A percentile compares a stretch with the other conserved stretches of the same genome.
Conservation (phyloP, 2,329 filamentous ascomycete species). For the Aureobasidium sp. region DNA sequence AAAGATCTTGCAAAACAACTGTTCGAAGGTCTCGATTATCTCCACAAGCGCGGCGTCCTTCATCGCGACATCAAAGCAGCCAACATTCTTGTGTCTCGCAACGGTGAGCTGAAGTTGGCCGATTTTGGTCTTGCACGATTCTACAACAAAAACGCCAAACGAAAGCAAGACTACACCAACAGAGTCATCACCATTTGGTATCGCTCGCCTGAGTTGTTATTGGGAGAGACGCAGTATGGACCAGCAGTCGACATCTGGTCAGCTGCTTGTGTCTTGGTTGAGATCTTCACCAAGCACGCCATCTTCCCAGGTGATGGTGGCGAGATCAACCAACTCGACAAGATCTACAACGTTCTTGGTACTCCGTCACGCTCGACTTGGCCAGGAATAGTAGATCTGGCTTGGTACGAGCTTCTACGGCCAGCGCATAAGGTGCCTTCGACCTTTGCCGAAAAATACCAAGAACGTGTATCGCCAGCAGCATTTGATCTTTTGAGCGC, state of each 20-base stretch:
- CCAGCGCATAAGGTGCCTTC: slow-evolving; percentile 66
- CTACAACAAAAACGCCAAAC: slow-evolving; percentile 69
- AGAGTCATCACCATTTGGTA: slow-evolving; percentile 99
- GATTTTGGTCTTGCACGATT: slow-evolving; percentile 96
- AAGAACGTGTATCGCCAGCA: slow-evolving; percentile 65
- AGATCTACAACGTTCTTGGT: slow-evolving; percentile 88
- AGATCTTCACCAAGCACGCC: slow-evolving; percentile 88
- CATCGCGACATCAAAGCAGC: slow-evolving; percentile 98
- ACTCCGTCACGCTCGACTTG: slow-evolving; percentile 80
- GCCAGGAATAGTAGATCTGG: slow-evolving; percentile 87
- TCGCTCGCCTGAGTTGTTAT: slow-evolving; percentile 77
- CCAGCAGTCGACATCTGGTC: slow-evolving; percentile 94
- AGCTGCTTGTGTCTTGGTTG: slow-evolving; percentile 90
- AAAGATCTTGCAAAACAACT: slow-evolving; percentile 90
- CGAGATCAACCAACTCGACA: slow-evolving; percentile 93
- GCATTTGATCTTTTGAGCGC: slow-evolving; percentile 74
- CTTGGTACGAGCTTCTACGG: slow-evolving; percentile 90
- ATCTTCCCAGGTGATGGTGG: slow-evolving; percentile 93
- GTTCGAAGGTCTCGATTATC: slow-evolving; percentile 88
- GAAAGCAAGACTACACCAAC: slow-evolving; percentile 93
- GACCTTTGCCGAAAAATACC: slow-evolving; percentile 77
- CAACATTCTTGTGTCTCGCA: slow-evolving; percentile 89
- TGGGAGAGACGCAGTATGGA: slow-evolving; percentile 85
- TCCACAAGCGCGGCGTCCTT: slow-evolving; percentile 86
- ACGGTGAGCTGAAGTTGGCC: slow-evolving; percentile 82